Base-by-base conservation (phyloP, 2,329 filamentous ascomycete species). In the Massarina eburnea region DNA sequence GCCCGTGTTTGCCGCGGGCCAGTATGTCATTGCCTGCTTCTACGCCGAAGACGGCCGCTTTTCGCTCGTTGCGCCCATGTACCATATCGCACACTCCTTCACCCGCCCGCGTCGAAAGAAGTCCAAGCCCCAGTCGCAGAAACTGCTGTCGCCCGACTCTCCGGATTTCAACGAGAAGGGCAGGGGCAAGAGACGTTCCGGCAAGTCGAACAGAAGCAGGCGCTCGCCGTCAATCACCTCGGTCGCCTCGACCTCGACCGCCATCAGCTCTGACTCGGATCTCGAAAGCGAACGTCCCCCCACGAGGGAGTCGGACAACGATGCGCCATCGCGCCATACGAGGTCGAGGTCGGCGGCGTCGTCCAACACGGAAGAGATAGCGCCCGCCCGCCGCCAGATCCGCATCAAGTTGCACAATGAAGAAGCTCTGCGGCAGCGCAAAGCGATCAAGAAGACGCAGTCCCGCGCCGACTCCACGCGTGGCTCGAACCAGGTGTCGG, bases 371-470 rank as follows among this genome's bases (percentile, higher is more conserved):
- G 86, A 90, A 52, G 87, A 91, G 54, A 80, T 80, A 51, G 78
- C 80, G 14, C 85, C 86, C 3, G 76, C 82, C 6, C 82, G 88
- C 61, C 81, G 90, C 45, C 95, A 91, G 2, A 96, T 96, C 54
- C 83, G 91, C 30, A 96, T 97, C 61, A 95, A 94, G 71, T 78
- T 96, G 12, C 85, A 92, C 68, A 89, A 85, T 52, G 89, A 96
- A 58, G 89, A 91, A 46, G 80, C 82, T 32, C 73, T 87, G 45
- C 80, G 85, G 52, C 84, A 89, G 67, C 83, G 88, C 46, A 91
- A 90, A 67, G 81, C 85, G 15, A 81, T 85, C n/a, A 62, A 80
- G 79, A 59, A 86, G 83, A 68, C 76, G 77, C 18, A 62, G 77
- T 80, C 63, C 78, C 79, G 49, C 29, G 48, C 39, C 19, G 56